phyloP scores from a whole-genome alignment of 495 filamentous ascomycete species.

The Amniculicola lignicola region DNA sequence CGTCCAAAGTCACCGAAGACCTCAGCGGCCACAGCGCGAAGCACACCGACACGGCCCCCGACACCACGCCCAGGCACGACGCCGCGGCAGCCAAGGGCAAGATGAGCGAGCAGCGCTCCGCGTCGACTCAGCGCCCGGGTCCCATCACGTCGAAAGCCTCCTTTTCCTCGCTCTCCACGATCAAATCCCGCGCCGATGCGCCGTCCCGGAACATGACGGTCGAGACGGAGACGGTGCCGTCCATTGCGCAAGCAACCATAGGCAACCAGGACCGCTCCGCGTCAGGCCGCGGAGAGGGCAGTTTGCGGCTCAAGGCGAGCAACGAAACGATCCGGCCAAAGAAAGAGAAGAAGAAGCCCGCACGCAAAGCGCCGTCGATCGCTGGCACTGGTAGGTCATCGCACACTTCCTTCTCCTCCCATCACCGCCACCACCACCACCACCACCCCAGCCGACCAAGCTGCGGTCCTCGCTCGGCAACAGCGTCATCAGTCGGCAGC shows the following conservation, averaged over 20 bases:
- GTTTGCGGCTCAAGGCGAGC: slow-evolving; percentile 80
- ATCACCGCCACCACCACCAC: slow-evolving; percentile 31
- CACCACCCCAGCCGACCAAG: slow-evolving; percentile 25
- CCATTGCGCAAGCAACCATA: slow-evolving; percentile 83
- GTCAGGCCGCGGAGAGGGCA: slow-evolving; percentile 58
- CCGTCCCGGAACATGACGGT: slow-evolving; percentile 93
- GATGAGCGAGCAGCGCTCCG: slow-evolving; percentile 24
- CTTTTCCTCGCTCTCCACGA: slow-evolving; percentile 40
- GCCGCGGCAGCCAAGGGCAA: slow-evolving; percentile 37
- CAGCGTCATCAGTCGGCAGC: slow-evolving; percentile 20
- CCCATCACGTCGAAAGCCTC: slow-evolving; percentile 35
- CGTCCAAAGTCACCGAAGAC: slow-evolving; percentile 41
- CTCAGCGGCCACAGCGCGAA: slow-evolving; percentile 31
- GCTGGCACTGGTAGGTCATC: slow-evolving; percentile 66
- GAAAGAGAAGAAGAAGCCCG: slow-evolving; percentile 78
- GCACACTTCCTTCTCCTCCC: slow-evolving; percentile 21
- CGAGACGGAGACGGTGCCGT: slow-evolving; percentile 92
- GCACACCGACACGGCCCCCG: slow-evolving; percentile 57
- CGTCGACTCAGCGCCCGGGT: slow-evolving; percentile 37
- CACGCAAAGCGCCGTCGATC: slow-evolving; percentile 70
- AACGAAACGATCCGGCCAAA: slow-evolving; percentile 89
- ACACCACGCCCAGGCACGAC: slow-evolving; percentile 52
- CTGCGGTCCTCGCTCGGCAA: background rate
- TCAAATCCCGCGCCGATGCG: slow-evolving; percentile 62
- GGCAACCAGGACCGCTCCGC: slow-evolving; percentile 60